Conservation (phyloP, 129 eudicot genomes). For the Kitagawia praeruptora region DNA sequence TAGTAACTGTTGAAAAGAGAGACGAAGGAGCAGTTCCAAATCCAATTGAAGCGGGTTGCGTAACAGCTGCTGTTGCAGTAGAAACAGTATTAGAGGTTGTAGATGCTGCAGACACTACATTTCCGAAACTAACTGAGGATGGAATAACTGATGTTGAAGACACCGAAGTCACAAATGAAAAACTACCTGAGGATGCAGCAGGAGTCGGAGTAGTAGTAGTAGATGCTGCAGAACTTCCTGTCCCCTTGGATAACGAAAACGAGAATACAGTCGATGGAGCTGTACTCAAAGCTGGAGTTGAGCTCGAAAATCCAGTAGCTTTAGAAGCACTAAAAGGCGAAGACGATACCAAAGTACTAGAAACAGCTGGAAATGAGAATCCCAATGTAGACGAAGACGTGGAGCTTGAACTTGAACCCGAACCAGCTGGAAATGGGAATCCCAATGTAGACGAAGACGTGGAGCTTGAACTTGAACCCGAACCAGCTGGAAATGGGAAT, state of each 20-base stretch:
- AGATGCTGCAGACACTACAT: conserved; percentile 15
- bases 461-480: too few species aligned
- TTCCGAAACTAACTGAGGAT: conserved; percentile 16
- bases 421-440: not conserved
- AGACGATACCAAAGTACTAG: not conserved
- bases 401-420: not conserved
- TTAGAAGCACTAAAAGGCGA: conserved; percentile 2
- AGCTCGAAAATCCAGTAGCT: conserved; percentile 11
- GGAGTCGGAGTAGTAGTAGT: conserved; percentile 9
- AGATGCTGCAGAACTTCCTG: conserved; percentile 18
- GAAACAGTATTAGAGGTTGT: conserved; percentile 11
- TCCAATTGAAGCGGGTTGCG: conserved; percentile 18
- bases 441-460: not conserved
- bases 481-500: too few species aligned
- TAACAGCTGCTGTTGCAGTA: conserved; percentile 10
- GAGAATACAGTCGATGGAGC: conserved; percentile 26
- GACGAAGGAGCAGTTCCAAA: conserved; percentile 26
- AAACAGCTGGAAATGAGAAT: conserved; percentile 26
- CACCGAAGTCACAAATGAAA: conserved; percentile 31
- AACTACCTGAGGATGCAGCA: conserved; percentile 24
- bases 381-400: not conserved
- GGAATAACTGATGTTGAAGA: conserved; percentile 22
- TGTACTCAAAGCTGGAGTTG: conserved; percentile 18
- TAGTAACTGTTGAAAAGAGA: conserved; percentile 35
- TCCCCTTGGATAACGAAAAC: conserved; percentile 6